Evolutionary conservation across 73 alveolate species (phyloP), one percentile per base, ranked within the genome.

Genomic region (Paramecium pentaurelia): DNA sequence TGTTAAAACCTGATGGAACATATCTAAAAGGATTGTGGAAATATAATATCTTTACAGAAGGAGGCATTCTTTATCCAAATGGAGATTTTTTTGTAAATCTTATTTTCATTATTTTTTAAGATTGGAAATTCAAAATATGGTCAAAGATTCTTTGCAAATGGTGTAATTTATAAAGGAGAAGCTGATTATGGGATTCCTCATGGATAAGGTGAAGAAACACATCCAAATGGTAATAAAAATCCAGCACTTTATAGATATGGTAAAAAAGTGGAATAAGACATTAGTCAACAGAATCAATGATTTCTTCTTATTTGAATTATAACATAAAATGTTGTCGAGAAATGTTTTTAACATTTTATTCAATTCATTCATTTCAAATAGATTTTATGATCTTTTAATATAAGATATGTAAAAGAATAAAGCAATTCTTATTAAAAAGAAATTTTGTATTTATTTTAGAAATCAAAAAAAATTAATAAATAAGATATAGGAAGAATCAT

Each of bases 131-230:
- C 84, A 28, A 27, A 20, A 20, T 32, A 11, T 9, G 84, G 84
- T 1, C 9, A 28, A 32, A 22, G 47, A 64, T 28, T 2, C 27
- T 64, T 14, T 64, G 30, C 42, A 10, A 64, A 64, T 34, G 84
- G 84, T 4, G 49, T 64, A 28, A 28, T 64, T 64, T 64, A 64
- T 64, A 14, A 64, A 28, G 84, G 84, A 8, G 84, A 64, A 28
- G 9, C 84, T 1, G 70, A 54, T 22, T 54, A 16, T 18, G 70
- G 70, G 0, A 54, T 18, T 54, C 70, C 95, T 3, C 86, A 93
- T 9, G 97, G 97, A 0, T 18, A 34, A n/a, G 97, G 86, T 22
- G 36, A 54, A 10, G 93, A 86, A 86, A 37, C 28, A 11, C 34
- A 40, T 25, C 32, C 40, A 0, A 88, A 86, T 58, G 91, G 91